Conservation (phyloP, 2,329 filamentous ascomycete genomes). For the Alternaria brassicae region DNA sequence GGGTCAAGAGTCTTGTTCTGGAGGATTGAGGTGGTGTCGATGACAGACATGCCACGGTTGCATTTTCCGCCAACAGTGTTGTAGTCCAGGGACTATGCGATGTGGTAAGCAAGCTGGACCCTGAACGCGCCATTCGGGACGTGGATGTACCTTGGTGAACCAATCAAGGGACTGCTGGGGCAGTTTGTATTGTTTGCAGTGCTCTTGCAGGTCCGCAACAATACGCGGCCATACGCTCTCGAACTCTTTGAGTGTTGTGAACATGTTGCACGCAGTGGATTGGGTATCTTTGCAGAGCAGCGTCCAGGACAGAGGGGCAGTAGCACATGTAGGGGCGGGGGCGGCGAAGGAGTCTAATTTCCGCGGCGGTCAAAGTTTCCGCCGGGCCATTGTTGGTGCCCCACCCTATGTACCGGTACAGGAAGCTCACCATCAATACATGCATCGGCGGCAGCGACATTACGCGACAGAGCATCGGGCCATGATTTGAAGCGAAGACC, state of each 20-base stretch:
- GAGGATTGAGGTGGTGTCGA: conserved; percentile 85
- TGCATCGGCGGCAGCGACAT: conserved; percentile 15
- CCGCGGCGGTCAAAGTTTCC: conserved; percentile 28
- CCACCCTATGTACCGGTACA: conserved; percentile 24
- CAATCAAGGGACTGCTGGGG: conserved; percentile 82
- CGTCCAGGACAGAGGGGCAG: conserved; percentile 17
- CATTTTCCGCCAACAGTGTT: conserved; percentile 96
- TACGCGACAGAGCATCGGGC: conserved; percentile 3
- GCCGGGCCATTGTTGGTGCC: conserved; percentile 27
- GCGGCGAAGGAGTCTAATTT: conserved; percentile 11
- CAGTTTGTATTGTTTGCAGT: conserved; percentile 82
- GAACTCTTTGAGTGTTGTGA: conserved; percentile 83
- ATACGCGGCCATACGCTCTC: conserved; percentile 89
- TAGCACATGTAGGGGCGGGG: conserved; percentile 13
- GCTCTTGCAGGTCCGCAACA: conserved; percentile 78
- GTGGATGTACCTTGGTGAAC: conserved; percentile 75
- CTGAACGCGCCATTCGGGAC: conserved; percentile 3
- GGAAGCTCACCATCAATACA: conserved; percentile 32
- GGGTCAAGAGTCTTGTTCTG: conserved; percentile 74
- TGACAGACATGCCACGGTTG: conserved; percentile 97
- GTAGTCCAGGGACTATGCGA: conserved; percentile 73
- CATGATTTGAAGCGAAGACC: background rate
- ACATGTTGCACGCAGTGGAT: conserved; percentile 56
- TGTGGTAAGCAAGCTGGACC: conserved; percentile 23
- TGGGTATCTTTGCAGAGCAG: background rate